Conservation (phyloP, 1,284 basidiomycete genomes). For the Lentinula novae-zelandiae region DNA sequence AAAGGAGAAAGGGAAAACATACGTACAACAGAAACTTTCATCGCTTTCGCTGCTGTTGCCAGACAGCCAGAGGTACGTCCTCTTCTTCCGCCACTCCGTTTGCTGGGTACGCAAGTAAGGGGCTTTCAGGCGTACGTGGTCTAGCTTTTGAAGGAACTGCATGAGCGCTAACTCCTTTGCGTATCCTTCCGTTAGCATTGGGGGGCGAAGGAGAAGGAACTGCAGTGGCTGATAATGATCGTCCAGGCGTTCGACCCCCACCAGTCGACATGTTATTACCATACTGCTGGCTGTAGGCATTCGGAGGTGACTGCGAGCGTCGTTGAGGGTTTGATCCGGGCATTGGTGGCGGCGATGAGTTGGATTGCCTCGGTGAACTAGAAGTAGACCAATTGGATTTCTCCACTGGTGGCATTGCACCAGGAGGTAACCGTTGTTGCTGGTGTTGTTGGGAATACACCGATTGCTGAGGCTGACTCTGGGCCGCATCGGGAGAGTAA, state of each 20-base stretch:
- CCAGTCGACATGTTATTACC: constrained; percentile 24
- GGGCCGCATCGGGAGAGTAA: constrained; percentile 25
- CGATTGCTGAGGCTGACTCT: constrained; percentile 23
- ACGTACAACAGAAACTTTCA: neutral
- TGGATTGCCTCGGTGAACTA: constrained; percentile 23
- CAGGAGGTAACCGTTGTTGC: constrained; percentile 47
- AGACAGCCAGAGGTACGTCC: constrained; percentile 71
- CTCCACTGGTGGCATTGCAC: constrained; percentile 55
- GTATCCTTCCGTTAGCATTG: constrained; percentile 48
- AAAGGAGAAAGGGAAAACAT: neutral
- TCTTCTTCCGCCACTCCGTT: constrained; percentile 57
- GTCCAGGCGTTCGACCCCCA: constrained; percentile 41
- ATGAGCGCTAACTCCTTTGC: constrained; percentile 66
- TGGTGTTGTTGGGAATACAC: constrained; percentile 19
- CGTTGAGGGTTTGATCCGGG: constrained; percentile 19
- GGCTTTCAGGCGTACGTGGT: constrained; percentile 37
- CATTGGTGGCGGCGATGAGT: constrained; percentile 29
- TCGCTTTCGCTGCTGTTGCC: constrained; percentile 67
- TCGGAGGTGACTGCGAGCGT: constrained; percentile 33
- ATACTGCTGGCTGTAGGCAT: constrained; percentile 21
- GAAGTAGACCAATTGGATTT: constrained; percentile 27
- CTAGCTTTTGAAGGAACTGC: constrained; percentile 43
- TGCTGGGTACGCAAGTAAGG: constrained; percentile 16
- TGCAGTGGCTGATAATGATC: constrained; percentile 67
- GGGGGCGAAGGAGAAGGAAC: constrained; percentile 33